Evolutionary conservation across 1,139 yeast genomes (phyloP).

Genomic region (Blastobotrys petasosporus): DNA sequence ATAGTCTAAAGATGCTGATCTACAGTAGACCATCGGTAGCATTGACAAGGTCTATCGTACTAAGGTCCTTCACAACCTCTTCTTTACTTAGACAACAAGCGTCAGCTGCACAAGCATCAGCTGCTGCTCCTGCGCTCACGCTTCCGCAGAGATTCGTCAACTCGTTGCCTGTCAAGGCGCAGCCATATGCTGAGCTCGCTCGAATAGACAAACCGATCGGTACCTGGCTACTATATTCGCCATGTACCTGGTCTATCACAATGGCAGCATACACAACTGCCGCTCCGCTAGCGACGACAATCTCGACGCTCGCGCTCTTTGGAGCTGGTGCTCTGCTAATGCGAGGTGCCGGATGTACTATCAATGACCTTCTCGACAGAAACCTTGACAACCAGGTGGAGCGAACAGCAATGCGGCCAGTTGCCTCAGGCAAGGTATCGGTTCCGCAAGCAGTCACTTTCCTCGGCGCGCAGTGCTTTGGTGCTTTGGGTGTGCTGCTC

Average conservation of each 20-base stretch:
- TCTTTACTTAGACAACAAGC: no score
- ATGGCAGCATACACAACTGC: constrained; percentile 75
- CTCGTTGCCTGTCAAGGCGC: constrained; percentile 60
- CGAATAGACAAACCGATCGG: constrained; percentile 94
- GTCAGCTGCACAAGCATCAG: no score
- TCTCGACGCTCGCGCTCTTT: constrained; percentile 56
- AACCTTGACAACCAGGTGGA: constrained; percentile 79
- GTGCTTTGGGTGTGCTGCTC: constrained; percentile 70
- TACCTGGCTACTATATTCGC: constrained; percentile 71
- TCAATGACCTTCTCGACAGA: constrained; percentile 83
- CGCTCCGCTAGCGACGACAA: constrained; percentile 61
- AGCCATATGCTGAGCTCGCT: constrained; percentile 89
- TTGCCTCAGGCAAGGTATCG: constrained; percentile 79
- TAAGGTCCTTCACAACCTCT: no score
- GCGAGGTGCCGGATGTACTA: constrained; percentile 98
- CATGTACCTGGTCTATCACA: constrained; percentile 74
- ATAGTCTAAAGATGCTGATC: no score
- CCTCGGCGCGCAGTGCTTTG: constrained; percentile 65
- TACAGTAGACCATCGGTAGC: no score
- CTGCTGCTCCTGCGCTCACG: constrained; percentile 16
- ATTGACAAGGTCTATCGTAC: no score
- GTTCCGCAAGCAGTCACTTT: constrained; percentile 68
- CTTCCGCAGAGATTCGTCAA: constrained; percentile 39
- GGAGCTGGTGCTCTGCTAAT: constrained; percentile 80
- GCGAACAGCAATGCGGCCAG: constrained; percentile 82